Base-by-base conservation (phyloP, 1,284 basidiomycete genomes). In the Papiliotrema nemorosa region DNA sequence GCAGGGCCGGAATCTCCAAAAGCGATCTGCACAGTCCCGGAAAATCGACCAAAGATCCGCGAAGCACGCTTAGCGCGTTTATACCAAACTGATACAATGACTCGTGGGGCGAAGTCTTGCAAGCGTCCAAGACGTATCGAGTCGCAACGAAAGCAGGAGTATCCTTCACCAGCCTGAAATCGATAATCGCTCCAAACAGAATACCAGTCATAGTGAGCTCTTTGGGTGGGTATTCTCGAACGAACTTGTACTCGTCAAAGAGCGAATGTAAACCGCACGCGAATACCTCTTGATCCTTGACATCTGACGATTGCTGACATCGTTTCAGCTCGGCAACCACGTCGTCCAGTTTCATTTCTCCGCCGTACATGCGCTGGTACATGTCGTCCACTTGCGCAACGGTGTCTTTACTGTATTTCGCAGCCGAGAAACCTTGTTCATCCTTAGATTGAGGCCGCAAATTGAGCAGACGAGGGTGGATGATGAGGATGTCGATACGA, bases 201-300 rank as follows among this genome's bases (percentile, higher is more conserved):
- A 91, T 88, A 44, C 90, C 96, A 1, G 96, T 98, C 84, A 98
- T 92, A 39, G 86, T 85, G 42, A 98, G 81, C 77, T 98, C 92
- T 56, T 91, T 88, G 26, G 88, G 81, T 14, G 96, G 96, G 68
- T 99, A 91, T 46, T 89, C 88, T 70, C 96, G 90, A 83, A 98
- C 97, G 80, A 97, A 98, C 69, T 93, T 92, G 83, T 97, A 97
- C 78, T 99, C 96, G 82, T 98, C 96, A 75, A 99, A 98, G 48
- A 99, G 83, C 77, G 97, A 96, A 78, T 97, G 93, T 46, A 98
- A 84, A 83, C 97, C 94, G 81, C 93, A 97, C 13, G 93, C 96
- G 70, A 98, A 97, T 53, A 97, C 84, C 77, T 98, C 90, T 70
- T 93, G 90, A 63, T 97, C 92, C 57, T 86, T 85, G 35, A 84